These are phyloP conservation scores for Saksenaea vasiformis DNA, from an alignment of 371 early-diverging fungal species.

Conservation along the genomic window DNA sequence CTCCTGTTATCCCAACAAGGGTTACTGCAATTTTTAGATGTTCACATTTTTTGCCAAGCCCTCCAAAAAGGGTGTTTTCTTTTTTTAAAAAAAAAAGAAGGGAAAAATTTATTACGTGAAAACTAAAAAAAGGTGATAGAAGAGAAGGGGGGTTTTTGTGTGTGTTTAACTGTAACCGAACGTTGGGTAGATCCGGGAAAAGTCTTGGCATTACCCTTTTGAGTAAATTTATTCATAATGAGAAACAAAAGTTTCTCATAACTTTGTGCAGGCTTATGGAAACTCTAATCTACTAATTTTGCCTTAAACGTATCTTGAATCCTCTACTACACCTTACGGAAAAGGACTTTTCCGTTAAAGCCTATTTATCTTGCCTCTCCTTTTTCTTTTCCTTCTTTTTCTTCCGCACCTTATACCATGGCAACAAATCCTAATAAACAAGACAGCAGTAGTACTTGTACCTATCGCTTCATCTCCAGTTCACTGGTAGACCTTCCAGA, in stretches of 20 bases:
- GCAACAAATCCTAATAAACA: not conserved
- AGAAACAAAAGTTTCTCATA: slow-evolving; percentile 11
- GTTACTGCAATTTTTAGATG: not conserved
- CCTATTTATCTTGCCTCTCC: slow-evolving; percentile 5
- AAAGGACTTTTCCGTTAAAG: slow-evolving; percentile 20
- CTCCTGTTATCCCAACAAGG: not conserved
- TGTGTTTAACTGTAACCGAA: not conserved
- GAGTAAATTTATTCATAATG: slow-evolving; percentile 26
- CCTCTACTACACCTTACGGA: slow-evolving; percentile 5
- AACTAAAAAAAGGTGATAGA: not conserved
- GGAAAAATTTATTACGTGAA: slow-evolving; percentile 1
- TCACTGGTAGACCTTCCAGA: slow-evolving; percentile 32
- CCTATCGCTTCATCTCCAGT: slow-evolving; percentile 47
- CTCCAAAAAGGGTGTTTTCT: not conserved
- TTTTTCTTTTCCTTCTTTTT: slow-evolving; percentile 14
- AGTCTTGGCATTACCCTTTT: slow-evolving; percentile 31
- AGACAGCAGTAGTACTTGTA: slow-evolving; percentile 27
- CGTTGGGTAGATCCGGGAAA: slow-evolving; percentile 16
- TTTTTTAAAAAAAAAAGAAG: not conserved
- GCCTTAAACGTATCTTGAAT: slow-evolving; percentile 13
- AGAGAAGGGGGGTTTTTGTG: no score
- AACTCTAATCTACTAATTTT: slow-evolving; percentile 8
- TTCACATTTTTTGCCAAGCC: slow-evolving; percentile 6
- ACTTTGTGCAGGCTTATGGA: not conserved
- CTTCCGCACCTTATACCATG: slow-evolving; percentile 1